Evolutionary conservation across 73 alveolate species (phyloP), one percentile per base, ranked within the genome.

Genomic region (Stentor coeruleus): DNA sequence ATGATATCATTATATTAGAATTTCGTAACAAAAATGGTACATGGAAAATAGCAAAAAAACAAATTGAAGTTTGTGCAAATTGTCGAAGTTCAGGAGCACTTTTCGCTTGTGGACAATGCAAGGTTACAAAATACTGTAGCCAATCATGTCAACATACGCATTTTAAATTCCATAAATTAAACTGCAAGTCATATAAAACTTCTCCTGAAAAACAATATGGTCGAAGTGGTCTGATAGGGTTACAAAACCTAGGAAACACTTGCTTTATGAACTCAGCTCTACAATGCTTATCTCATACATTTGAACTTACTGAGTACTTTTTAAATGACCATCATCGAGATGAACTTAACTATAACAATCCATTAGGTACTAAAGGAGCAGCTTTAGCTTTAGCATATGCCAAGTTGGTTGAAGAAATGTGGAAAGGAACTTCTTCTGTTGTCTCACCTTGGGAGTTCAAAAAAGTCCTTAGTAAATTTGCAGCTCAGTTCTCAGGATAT

Each of bases 191-290:
- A 42, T n/a, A n/a, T n/a, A n/a, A n/a, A n/a, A 87, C 59, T 36
- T 80, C 81, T 31, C 38, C 77, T 57, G 49, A 20, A 74, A 58
- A 82, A 81, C 74, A 59, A 38, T 40, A 86, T 4, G 66, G 95
- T 36, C 88, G 86, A 81, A 73, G 55, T 76, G 99, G 99, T 3
- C 81, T 86, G 59, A 96, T 92, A 3, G 99, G 99, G 1, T 83
- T 97, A 20, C 81, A 81, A 59, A 97, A 97, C 92, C 82, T 97
- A 85, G 99, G 99, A 77, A 97, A 97, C 81, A 95, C 99, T 35
- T 97, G 99, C 84, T 97, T 90, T 87, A 92, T 97, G 93, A 97
- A 95, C 86, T 92, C 98, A 75, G 98, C 99, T 3, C 66, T 95
- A 0, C 96, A 97, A 86, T 95, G 99, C 76, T 74, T 97, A 80